Evolutionary conservation across 768 basidiomycete genomes (phyloP).

Genomic region (Lactarius evosmus): DNA sequence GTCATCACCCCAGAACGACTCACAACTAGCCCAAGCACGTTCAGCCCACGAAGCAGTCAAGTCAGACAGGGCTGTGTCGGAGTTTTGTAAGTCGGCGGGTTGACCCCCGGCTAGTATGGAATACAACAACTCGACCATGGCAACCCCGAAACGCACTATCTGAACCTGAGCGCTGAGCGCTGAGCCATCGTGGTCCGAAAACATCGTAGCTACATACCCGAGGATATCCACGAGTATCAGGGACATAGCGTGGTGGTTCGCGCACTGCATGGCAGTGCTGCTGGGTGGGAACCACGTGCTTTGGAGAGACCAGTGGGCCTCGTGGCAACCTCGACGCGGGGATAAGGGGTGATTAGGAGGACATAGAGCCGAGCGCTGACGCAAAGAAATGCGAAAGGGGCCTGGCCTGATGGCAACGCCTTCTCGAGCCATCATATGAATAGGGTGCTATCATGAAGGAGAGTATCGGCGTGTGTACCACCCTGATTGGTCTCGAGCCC

Average conservation of each 20-base stretch:
- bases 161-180: neutral
- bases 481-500: neutral
- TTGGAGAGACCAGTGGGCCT: neutral
- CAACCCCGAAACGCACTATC: neutral
- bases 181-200: neutral
- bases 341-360: neutral
- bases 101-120: neutral
- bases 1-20: neutral
- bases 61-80: neutral
- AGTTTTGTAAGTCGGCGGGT: neutral
- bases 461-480: neutral
- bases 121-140: neutral
- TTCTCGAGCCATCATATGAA: neutral
- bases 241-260: neutral
- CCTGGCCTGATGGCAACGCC: neutral
- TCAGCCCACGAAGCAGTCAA: neutral
- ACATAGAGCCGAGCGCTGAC: neutral
- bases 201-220: neutral
- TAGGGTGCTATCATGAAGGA: neutral
- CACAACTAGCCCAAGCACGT: neutral
- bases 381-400: neutral
- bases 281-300: neutral
- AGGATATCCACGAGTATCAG: neutral
- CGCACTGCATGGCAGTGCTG: neutral
- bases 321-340: neutral